phyloP scores from a whole-genome alignment of 2,329 filamentous ascomycete genomes.

The Macrophomina tecta region DNA sequence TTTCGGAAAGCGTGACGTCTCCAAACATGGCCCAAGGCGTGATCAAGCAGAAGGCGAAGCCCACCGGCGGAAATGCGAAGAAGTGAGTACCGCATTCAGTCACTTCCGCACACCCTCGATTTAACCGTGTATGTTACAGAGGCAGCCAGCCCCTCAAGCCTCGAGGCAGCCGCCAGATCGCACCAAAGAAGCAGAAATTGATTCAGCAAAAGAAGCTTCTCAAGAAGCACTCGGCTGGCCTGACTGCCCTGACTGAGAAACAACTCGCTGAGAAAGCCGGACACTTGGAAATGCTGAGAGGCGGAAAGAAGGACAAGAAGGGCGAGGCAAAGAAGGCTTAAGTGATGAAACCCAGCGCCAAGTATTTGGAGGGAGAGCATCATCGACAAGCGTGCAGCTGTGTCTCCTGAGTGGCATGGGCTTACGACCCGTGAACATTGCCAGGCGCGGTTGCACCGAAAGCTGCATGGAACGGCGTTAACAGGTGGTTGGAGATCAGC shows the following conservation, averaged over 20 bases:
- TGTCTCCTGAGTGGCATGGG: too few relatives aligned
- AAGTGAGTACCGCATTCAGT: conserved; percentile 19
- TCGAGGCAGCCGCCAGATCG: conserved; percentile 67
- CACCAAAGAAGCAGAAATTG: conserved; percentile 68
- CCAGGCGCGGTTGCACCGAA: not conserved
- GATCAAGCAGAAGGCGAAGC: conserved; percentile 52
- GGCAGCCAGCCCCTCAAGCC: conserved; percentile 53
- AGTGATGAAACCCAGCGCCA: not conserved
- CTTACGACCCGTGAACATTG: not conserved
- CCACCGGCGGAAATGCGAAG: conserved; percentile 12
- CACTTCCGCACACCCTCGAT: conserved; percentile 34
- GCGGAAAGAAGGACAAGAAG: conserved; percentile 64
- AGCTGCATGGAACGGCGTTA: conserved; percentile 15
- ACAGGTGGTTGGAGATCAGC: not conserved
- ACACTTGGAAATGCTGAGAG: conserved; percentile 71
- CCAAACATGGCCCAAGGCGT: conserved; percentile 54
- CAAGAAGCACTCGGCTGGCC: conserved; percentile 69
- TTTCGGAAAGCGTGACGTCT: not conserved
- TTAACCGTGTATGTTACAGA: conserved; percentile 30
- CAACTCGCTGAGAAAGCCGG: conserved; percentile 70
- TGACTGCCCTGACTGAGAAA: conserved; percentile 71
- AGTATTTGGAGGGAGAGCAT: too few relatives aligned
- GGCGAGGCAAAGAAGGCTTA: conserved; percentile 21
- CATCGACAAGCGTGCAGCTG: too few relatives aligned
- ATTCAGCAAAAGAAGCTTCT: conserved; percentile 67